Evolutionary conservation across 345 rosid genomes (phyloP).

Genomic region (Salix suchowensis): DNA sequence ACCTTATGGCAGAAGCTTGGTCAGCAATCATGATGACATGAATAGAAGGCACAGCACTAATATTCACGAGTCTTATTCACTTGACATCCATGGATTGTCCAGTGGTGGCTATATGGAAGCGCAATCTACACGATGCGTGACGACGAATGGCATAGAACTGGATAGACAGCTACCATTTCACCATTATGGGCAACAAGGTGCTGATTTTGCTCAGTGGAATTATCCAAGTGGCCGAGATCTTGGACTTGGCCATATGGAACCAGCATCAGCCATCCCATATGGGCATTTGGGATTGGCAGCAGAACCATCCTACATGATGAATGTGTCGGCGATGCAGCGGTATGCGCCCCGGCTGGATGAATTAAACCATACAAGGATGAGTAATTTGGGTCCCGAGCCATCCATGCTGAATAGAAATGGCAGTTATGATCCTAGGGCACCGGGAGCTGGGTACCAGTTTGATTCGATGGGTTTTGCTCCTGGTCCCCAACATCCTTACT

Average conservation of each 20-base stretch:
- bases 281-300: conserved; percentile 19
- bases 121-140: conserved; percentile 13
- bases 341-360: conserved; percentile 63
- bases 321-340: conserved; percentile 45
- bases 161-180: conserved; percentile 24
- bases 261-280: conserved; percentile 28
- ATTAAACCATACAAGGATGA: conserved; percentile 43
- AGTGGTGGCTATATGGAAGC: conserved; percentile 25
- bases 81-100: conserved; percentile 25
- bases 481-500: conserved; percentile 38
- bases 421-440: conserved; percentile 22
- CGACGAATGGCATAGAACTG: conserved; percentile 9
- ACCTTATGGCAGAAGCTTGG: conserved; percentile 22
- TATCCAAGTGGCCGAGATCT: conserved; percentile 19
- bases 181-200: conserved; percentile 29
- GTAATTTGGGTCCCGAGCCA: conserved; percentile 32
- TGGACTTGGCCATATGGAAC: conserved; percentile 23
- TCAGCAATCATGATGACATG: conserved; percentile 30
- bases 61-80: conserved; percentile 14
- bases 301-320: conserved; percentile 29
- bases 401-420: conserved; percentile 17
- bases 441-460: conserved; percentile 14
- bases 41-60: conserved; percentile 25
- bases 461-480: conserved; percentile 41
- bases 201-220: conserved; percentile 20